Evolutionary conservation across 2,329 filamentous ascomycete genomes (phyloP).

Genomic region (Bisporella sp.): DNA sequence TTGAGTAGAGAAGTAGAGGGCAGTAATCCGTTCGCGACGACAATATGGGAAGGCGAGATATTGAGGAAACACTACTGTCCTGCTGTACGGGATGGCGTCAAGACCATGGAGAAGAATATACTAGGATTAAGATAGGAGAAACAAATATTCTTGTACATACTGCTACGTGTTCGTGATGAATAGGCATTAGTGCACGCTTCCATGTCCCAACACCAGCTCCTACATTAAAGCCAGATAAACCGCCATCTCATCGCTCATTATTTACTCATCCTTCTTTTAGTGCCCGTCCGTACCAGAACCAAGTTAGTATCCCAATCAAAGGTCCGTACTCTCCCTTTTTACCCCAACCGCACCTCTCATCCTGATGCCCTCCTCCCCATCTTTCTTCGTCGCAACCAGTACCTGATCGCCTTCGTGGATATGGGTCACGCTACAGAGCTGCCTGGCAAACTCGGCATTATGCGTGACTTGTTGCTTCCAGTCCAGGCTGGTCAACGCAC

Average conservation of each 20-base stretch:
- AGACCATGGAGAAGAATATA: constrained; percentile 57
- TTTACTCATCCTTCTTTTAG: too few species aligned
- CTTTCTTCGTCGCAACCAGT: constrained; percentile 7
- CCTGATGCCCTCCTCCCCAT: too few species aligned
- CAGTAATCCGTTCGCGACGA: constrained; percentile 85
- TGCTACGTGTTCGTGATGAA: too few species aligned
- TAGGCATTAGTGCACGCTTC: too few species aligned
- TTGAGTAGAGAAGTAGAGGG: constrained; percentile 68
- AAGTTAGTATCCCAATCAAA: too few species aligned
- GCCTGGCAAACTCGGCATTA: constrained; percentile 16
- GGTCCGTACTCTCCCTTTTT: too few species aligned
- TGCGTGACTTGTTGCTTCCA: constrained; percentile 17
- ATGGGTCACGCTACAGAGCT: constrained; percentile 14
- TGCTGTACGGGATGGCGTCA: constrained; percentile 69
- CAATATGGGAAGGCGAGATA: constrained; percentile 90
- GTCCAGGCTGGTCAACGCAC: constrained; percentile 20
- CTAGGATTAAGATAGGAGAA: constrained; percentile 20
- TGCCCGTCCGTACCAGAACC: too few species aligned
- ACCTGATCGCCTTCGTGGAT: constrained; percentile 14
- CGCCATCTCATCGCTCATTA: too few species aligned
- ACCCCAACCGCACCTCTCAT: too few species aligned
- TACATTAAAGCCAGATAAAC: too few species aligned
- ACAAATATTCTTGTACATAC: background rate
- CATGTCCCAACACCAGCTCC: background rate
- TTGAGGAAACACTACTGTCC: constrained; percentile 81